Percentiles rank a stretch among this genome's conserved stretches.
phyloP scores from a whole-genome alignment of 2,329 filamentous ascomycete species.

The Incumbomyces delicatus region DNA sequence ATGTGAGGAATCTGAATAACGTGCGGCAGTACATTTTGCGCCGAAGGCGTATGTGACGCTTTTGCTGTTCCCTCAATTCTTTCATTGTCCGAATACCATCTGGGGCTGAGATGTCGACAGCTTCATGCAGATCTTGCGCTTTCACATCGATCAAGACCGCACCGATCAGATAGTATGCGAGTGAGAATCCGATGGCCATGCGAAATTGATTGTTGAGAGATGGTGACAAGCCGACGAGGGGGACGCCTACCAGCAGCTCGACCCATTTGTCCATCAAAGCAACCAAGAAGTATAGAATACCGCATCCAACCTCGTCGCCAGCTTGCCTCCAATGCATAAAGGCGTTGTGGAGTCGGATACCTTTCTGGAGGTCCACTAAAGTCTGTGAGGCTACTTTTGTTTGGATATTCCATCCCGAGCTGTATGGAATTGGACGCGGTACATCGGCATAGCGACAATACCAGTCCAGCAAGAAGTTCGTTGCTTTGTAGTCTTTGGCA shows the following conservation, averaged over 20 bases:
- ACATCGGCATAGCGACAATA: slow-evolving; percentile 41
- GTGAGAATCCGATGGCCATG: slow-evolving; percentile 44
- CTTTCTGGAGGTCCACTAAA: slow-evolving; percentile 44
- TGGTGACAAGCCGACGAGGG: slow-evolving; percentile 31
- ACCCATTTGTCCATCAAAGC: slow-evolving; percentile 49
- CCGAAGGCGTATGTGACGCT: slow-evolving; percentile 36
- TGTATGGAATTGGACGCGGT: slow-evolving; percentile 43
- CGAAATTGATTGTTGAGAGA: slow-evolving; percentile 30
- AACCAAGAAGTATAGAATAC: slow-evolving; percentile 45
- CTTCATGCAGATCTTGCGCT: slow-evolving; percentile 40
- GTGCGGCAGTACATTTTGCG: slow-evolving; percentile 43
- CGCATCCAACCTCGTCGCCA: slow-evolving; percentile 45
- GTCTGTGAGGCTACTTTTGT: slow-evolving; percentile 45
- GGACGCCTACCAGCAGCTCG: slow-evolving; percentile 37
- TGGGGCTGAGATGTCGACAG: slow-evolving; percentile 34
- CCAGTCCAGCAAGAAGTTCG: slow-evolving; percentile 46
- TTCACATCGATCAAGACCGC: slow-evolving; percentile 48
- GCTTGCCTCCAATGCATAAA: slow-evolving; percentile 51
- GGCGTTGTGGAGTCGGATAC: slow-evolving; percentile 46
- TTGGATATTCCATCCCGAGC: slow-evolving; percentile 49
- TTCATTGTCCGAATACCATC: slow-evolving; percentile 32
- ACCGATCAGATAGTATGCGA: slow-evolving; percentile 49
- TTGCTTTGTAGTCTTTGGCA: slow-evolving; percentile 43
- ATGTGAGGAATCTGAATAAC: slow-evolving; percentile 39
- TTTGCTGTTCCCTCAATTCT: slow-evolving; percentile 36